Base-by-base conservation (phyloP, 352 stramenopile species). In the Globisporangium spiculum region DNA sequence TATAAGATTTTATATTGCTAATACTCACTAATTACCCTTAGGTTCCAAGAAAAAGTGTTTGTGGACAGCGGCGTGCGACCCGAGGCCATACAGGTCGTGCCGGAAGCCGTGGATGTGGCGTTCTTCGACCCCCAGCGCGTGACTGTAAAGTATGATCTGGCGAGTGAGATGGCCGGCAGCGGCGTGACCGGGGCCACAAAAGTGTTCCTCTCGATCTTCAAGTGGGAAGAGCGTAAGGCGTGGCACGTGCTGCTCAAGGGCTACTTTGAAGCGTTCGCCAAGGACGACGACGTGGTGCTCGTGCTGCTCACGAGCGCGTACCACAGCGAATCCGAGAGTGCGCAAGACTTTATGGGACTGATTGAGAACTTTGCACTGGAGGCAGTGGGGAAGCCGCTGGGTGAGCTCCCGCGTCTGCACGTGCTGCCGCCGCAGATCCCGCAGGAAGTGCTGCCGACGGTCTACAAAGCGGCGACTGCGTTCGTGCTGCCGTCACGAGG, bases 161-260 rank as follows among this genome's bases (percentile, higher is more conserved):
- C 70, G 10, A 71, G 70, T 1, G 73, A 86, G 27, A 67, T 76
- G 41, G 12, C 41, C 16, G 41, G 16, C 27, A 65, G 70, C 24
- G 63, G 69, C 1, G 53, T 91, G 56, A 85, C 71, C 2, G 63
- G 74, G 10, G 57, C 73, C 26, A 93, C 87, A 8, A 90, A 78
- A 0, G 81, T 96, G n/a, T 98, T 96, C 53, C 74, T 98, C 26
- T 97, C 89, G 22, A 83, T 98, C 60, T 98, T 98, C 77, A 98
- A 98, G 74, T 98, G 91, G 87, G 94, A 98, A 67, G 78, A 93
- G 52, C 79, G 94, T 56, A 98, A 98, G 63, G 94, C 83, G 20
- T 98, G 90, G 86, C 86, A 90, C 52, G 75, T 98, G 54, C 73
- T 98, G 52, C 66, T 98, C 0, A 80, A 73, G 22, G 90, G 85